phyloP scores from a whole-genome alignment of 2,329 filamentous ascomycete genomes.

The Torrubiella hemipterigena region DNA sequence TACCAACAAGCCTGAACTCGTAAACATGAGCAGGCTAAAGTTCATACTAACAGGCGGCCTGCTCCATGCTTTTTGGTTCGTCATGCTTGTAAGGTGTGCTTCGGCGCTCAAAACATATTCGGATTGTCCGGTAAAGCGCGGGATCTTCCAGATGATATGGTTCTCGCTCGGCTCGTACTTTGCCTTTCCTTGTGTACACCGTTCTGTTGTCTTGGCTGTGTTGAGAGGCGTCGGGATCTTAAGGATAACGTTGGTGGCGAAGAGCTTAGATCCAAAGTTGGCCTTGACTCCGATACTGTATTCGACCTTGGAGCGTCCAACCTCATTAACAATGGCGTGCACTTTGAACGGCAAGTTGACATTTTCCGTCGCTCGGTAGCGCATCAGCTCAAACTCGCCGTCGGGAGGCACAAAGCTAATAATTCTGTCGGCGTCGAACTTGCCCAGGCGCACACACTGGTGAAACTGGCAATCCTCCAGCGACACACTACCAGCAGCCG shows the following conservation, averaged over 20 bases:
- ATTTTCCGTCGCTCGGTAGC: conserved; percentile 95
- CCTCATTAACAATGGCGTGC: conserved; percentile 94
- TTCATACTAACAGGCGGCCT: conserved; percentile 82
- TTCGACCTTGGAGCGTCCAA: conserved; percentile 94
- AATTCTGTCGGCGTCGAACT: conserved; percentile 92
- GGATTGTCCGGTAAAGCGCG: conserved; percentile 94
- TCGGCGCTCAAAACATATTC: conserved; percentile 94
- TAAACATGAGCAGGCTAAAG: conserved; percentile 97
- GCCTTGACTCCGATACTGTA: conserved; percentile 97
- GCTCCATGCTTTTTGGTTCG: conserved; percentile 95
- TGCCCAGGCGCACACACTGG: conserved; percentile 94
- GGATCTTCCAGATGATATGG: conserved; percentile 98
- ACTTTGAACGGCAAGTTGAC: conserved; percentile 98
- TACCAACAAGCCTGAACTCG: conserved; percentile 82
- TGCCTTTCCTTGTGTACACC: conserved; percentile 89
- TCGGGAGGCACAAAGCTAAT: conserved; percentile 96
- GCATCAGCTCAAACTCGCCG: conserved; percentile 97
- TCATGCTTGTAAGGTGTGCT: conserved; percentile 90
- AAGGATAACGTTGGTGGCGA: conserved; percentile 91
- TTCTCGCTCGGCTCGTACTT: conserved; percentile 98
- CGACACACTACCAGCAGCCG: conserved; percentile 87
- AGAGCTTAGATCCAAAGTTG: conserved; percentile 92
- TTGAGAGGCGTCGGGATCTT: conserved; percentile 93
- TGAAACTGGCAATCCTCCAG: conserved; percentile 98
- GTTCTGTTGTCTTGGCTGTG: conserved; percentile 84